phyloP scores from a whole-genome alignment of 73 alveolate species.

The Halteria grandinella region DNA sequence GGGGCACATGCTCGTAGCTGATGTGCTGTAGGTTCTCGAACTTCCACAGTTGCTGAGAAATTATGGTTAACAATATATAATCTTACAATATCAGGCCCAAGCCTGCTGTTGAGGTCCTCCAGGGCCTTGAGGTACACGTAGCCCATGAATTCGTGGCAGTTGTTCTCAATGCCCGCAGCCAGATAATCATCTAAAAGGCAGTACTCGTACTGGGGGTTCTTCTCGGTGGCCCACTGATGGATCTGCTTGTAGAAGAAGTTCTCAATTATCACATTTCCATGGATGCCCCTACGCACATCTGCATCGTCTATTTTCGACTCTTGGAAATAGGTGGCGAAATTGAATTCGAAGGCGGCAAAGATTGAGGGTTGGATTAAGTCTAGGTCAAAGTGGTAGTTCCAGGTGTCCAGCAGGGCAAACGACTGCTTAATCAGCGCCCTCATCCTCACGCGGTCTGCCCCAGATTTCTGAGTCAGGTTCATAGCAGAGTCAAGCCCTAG shows the following conservation, averaged over 20 bases:
- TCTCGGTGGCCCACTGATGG: slow-evolving; percentile 1
- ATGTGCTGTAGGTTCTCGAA: slow-evolving; percentile 4
- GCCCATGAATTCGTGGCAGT: slow-evolving; percentile 41
- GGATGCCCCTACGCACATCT: slow-evolving; percentile 26
- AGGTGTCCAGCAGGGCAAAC: not conserved
- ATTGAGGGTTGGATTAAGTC: not conserved
- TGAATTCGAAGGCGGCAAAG: not conserved
- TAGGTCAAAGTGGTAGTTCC: slow-evolving; percentile 29
- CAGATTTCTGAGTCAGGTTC: not conserved
- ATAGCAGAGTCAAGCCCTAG: not conserved
- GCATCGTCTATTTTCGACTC: slow-evolving; percentile 26
- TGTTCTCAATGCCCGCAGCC: not conserved
- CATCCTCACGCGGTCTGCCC: not conserved
- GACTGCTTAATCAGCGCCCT: not conserved
- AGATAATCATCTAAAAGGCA: not conserved
- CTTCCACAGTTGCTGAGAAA: slow-evolving; percentile 20
- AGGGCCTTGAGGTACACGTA: slow-evolving; percentile 2
- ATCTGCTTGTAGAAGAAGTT: slow-evolving; percentile 6
- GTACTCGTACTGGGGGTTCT: slow-evolving; percentile 9
- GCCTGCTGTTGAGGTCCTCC: not conserved
- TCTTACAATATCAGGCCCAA: slow-evolving; percentile 2
- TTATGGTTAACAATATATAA: not conserved
- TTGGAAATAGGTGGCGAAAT: slow-evolving; percentile 2
- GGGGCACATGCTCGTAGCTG: slow-evolving; percentile 43
- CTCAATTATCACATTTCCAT: slow-evolving; percentile 1